Evolutionary conservation across 1,284 basidiomycete species (phyloP), one percentile per base, ranked within the genome.

Genomic region (Ustilago loliicola): DNA sequence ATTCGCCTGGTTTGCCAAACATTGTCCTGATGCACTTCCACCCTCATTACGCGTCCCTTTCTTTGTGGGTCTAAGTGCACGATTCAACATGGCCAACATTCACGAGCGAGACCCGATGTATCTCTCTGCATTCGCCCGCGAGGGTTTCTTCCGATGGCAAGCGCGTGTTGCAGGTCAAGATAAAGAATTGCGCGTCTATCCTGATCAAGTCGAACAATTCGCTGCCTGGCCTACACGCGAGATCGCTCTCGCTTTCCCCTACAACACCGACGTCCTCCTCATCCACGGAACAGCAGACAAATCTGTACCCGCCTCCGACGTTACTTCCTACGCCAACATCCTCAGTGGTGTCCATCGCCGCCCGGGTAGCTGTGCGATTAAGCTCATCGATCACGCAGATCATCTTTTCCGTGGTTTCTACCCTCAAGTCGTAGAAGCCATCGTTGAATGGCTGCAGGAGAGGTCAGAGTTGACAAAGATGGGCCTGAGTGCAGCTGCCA

Each of bases 51-150:
- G 56, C 15, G 57, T 59, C 48, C 87, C 91, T 80, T 85, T 93
- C 94, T 88, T 94, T 27, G 77, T 80, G 2, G 67, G 52, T 0
- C 27, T 83, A 2, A 58, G 70, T 21, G 72, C 72, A 10, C 53
- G 81, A 1, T 83, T 79, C 70, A 68, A 74, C 9, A 83, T 83
- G 81, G 51, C 62, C 48, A 71, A 75, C 51, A 80, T 82, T 10
- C 77, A 71, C 58, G 80, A 82, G 25, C 67, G 79, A 2, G 71
- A 77, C 53, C 58, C 58, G 2, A 32, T 65, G 13, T 81, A 82
- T 42, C 48, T 51, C 2, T 61, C 68, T 1, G 77, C 71, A 0
- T 82, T 83, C 58, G 69, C 58, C 2, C 58, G 71, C 30, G 69
- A 82, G 30, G 82, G 82, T 0, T 74, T 80, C 30, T 78, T 71